phyloP scores from a whole-genome alignment of 2,329 filamentous ascomycete genomes.

The Boeremia exigua region DNA sequence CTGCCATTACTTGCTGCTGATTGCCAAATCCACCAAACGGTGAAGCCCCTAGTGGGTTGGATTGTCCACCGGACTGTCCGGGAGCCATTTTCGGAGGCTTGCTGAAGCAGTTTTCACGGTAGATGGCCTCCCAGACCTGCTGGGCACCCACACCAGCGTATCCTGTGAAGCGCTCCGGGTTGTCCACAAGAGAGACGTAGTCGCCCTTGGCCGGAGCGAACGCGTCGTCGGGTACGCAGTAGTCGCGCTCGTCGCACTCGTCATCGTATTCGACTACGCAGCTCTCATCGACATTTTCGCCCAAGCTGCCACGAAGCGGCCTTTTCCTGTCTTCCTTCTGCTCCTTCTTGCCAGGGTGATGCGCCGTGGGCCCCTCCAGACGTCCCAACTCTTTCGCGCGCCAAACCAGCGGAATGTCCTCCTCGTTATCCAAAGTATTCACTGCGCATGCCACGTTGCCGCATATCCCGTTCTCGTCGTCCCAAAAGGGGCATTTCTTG shows the following conservation, averaged over 20 bases:
- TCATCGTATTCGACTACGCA: slow-evolving; percentile 98
- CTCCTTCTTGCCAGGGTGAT: slow-evolving; percentile 78
- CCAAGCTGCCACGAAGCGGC: slow-evolving; percentile 81
- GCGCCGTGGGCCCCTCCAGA: slow-evolving; percentile 87
- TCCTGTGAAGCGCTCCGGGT: slow-evolving; percentile 94
- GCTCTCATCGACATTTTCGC: slow-evolving; percentile 88
- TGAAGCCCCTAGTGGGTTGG: slow-evolving; percentile 42
- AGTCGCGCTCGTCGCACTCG: slow-evolving; percentile 95
- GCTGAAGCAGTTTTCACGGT: slow-evolving; percentile 94
- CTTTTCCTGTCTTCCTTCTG: slow-evolving; percentile 73
- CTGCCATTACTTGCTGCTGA: slow-evolving; percentile 59
- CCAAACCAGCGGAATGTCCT: slow-evolving; percentile 92
- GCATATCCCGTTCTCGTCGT: slow-evolving; percentile 90
- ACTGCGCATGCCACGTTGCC: slow-evolving; percentile 97
- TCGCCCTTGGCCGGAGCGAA: slow-evolving; percentile 85
- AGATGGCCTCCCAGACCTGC: slow-evolving; percentile 96
- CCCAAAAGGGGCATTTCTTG: slow-evolving; percentile 95
- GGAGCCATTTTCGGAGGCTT: slow-evolving; percentile 45
- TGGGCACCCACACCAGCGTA: slow-evolving; percentile 84
- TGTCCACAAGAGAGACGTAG: slow-evolving; percentile 92
- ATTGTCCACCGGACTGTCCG: slow-evolving; percentile 42
- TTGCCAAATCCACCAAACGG: slow-evolving; percentile 53
- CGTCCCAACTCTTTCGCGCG: slow-evolving; percentile 90
- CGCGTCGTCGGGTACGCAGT: slow-evolving; percentile 95
- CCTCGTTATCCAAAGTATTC: slow-evolving; percentile 91